phyloP scores from a whole-genome alignment of 805 yeast genomes.

The Nakazawaea sp. region DNA sequence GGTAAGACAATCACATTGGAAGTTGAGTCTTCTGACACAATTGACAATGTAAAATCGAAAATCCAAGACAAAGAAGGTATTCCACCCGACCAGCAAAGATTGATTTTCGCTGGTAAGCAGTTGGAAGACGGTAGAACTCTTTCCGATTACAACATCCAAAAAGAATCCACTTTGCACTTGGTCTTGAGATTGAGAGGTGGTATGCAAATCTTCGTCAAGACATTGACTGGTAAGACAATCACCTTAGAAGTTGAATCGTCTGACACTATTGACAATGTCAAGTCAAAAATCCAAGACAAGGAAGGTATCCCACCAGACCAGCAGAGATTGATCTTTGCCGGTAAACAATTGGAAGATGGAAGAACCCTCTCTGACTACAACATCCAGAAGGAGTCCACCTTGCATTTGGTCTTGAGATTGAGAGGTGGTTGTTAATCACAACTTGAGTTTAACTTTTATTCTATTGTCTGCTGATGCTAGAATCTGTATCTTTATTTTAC shows the following conservation, averaged over 20 bases:
- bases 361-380: constrained; percentile 96
- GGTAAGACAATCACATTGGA: constrained; percentile 78
- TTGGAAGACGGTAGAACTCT: constrained; percentile 95
- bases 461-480: too few species aligned
- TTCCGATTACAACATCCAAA: constrained; percentile 97
- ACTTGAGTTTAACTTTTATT: too few species aligned
- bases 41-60: constrained; percentile 94
- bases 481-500: too few species aligned
- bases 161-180: constrained; percentile 94
- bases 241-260: constrained; percentile 97
- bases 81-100: constrained; percentile 97
- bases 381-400: constrained; percentile 95
- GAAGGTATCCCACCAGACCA: constrained; percentile 98
- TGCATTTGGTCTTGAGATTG: constrained; percentile 93
- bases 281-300: constrained; percentile 93
- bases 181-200: constrained; percentile 99
- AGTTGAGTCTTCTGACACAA: constrained; percentile 96
- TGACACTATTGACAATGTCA: constrained; percentile 95
- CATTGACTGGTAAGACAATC: constrained; percentile 41
- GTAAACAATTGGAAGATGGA: constrained; percentile 95
- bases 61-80: constrained; percentile 97
- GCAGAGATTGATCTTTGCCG: constrained; percentile 95
- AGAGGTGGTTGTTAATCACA: constrained; percentile 87
- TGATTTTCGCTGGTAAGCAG: constrained; percentile 96
- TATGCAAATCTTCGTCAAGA: constrained; percentile 33